Conservation (phyloP, 371 early-diverging fungal species). For the Mucor racemosus region DNA sequence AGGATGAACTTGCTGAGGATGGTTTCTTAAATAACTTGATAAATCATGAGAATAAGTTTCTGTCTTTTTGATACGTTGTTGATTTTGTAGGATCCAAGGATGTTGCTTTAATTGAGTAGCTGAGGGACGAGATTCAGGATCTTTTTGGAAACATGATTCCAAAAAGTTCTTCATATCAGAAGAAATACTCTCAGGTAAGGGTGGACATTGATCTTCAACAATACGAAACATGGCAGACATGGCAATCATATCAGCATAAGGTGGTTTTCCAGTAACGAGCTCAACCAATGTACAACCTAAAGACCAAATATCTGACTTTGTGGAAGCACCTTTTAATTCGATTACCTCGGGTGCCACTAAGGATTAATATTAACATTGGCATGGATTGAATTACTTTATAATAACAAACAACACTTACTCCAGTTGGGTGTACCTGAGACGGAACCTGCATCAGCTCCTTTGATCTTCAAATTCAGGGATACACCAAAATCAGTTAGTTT, state of each 20-base stretch:
- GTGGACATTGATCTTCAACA: slow-evolving; percentile 85
- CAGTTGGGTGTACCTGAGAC: slow-evolving; percentile 83
- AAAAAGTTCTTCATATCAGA: slow-evolving; percentile 78
- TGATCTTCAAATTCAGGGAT: slow-evolving; percentile 74
- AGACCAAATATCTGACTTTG: slow-evolving; percentile 87
- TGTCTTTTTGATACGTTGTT: slow-evolving; percentile 60
- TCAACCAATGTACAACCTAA: slow-evolving; percentile 91
- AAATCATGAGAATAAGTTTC: slow-evolving; percentile 22
- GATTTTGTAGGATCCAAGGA: slow-evolving; percentile 69
- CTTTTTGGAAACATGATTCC: slow-evolving; percentile 80
- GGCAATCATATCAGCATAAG: slow-evolving; percentile 78
- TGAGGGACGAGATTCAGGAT: slow-evolving; percentile 70
- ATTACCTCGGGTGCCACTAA: slow-evolving; percentile 98
- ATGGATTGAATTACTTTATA: not conserved
- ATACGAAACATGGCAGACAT: slow-evolving; percentile 90
- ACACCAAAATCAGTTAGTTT: slow-evolving; percentile 97
- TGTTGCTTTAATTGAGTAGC: slow-evolving; percentile 74
- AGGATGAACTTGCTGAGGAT: slow-evolving; percentile 63
- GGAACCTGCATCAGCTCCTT: slow-evolving; percentile 73
- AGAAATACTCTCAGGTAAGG: slow-evolving; percentile 80
- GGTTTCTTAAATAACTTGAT: slow-evolving; percentile 17
- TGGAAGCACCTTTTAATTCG: slow-evolving; percentile 78
- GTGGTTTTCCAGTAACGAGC: slow-evolving; percentile 85
- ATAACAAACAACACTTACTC: slow-evolving; percentile 63
- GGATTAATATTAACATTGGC: not conserved